These are phyloP conservation scores for Mortierella sp. DNA, from an alignment of 371 early-diverging fungal genomes.

Conservation along the genomic window DNA sequence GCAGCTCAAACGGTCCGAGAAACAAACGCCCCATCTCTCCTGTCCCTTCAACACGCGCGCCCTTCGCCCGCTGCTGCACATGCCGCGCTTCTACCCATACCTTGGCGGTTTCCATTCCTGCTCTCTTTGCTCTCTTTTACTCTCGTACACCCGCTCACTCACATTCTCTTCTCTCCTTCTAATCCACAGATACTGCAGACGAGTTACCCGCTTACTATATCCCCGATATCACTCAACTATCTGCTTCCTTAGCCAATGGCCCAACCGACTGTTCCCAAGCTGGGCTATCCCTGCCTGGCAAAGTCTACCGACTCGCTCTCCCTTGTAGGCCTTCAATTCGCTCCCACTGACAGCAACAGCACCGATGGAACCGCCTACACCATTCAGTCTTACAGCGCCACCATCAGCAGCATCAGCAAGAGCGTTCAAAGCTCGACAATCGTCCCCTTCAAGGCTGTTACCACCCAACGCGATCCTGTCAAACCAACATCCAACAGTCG, in stretches of 20 bases:
- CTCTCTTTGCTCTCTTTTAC: too few species aligned
- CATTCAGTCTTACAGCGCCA: slow-evolving; percentile 34
- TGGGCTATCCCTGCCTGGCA: slow-evolving; percentile 50
- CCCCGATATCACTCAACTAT: not conserved
- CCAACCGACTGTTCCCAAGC: slow-evolving; percentile 16
- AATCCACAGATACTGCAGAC: not conserved
- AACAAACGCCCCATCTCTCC: not conserved
- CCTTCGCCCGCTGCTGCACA: too few species aligned
- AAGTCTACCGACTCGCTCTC: slow-evolving; percentile 3
- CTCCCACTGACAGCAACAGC: not conserved
- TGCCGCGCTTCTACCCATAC: too few species aligned
- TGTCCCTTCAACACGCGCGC: not conserved
- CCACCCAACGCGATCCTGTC: slow-evolving; percentile 2
- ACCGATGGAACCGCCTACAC: slow-evolving; percentile 14
- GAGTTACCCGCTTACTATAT: not conserved
- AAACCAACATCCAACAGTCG: slow-evolving; percentile 20
- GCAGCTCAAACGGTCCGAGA: not conserved
- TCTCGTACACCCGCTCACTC: not conserved
- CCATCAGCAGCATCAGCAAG: too few species aligned
- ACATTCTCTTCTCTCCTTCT: not conserved
- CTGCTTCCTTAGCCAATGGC: slow-evolving; percentile 16
- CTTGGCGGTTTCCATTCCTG: too few species aligned
- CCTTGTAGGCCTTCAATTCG: slow-evolving; percentile 34
- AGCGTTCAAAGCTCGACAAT: slow-evolving; percentile 6
- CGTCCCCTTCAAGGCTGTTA: slow-evolving; percentile 4